phyloP scores from a whole-genome alignment of 345 rosid genomes.

The Syzygium jambos region DNA sequence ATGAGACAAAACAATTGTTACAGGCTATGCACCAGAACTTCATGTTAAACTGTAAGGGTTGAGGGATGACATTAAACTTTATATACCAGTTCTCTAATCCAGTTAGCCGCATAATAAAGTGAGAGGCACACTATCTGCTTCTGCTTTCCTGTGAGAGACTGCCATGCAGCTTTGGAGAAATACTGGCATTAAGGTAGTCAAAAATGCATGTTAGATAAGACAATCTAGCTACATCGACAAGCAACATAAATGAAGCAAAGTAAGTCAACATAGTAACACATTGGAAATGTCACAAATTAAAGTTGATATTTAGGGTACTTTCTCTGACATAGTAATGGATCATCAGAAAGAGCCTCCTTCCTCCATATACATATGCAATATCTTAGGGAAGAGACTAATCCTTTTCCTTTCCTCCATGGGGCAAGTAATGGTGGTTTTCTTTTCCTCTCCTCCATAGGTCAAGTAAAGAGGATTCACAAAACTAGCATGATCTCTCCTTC shows the following conservation, averaged over 20 bases:
- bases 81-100: slow-evolving; percentile 77
- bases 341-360: background rate
- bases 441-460: background rate
- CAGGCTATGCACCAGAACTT: background rate
- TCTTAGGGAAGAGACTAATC: background rate
- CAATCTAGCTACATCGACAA: background rate
- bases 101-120: slow-evolving; percentile 64
- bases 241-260: background rate
- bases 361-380: background rate
- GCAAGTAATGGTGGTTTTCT: background rate
- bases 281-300: background rate
- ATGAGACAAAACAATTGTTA: slow-evolving; percentile 5
- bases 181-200: slow-evolving; percentile 35
- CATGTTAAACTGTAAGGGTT: background rate
- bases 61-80: slow-evolving; percentile 4
- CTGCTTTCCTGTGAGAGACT: slow-evolving; percentile 55
- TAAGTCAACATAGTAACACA: background rate
- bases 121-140: slow-evolving; percentile 50
- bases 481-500: background rate
- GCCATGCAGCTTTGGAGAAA: slow-evolving; percentile 44
- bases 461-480: background rate
- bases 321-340: background rate
- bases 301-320: background rate
- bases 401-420: background rate
- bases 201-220: slow-evolving; percentile 16